A percentile compares a stretch with the other conserved stretches of the same genome.
Evolutionary conservation across 2,329 filamentous ascomycete species (phyloP).

Genomic region (Cercospora nicotianae): DNA sequence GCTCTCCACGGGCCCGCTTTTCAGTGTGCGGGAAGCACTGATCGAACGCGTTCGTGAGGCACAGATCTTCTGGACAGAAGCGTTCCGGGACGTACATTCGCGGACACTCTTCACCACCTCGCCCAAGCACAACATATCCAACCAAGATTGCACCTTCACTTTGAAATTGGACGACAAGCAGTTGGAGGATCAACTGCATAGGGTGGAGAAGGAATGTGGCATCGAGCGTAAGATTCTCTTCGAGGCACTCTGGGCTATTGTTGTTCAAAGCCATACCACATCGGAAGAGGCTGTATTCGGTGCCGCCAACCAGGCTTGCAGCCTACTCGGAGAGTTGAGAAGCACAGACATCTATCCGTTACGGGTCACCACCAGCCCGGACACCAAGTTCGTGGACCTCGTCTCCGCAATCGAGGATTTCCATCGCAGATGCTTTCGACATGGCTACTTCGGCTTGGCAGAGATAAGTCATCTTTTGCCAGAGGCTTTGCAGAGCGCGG

Average conservation of each 20-base stretch:
- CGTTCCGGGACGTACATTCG: not conserved
- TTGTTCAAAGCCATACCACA: not conserved
- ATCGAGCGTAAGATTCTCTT: not conserved
- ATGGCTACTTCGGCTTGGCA: not conserved
- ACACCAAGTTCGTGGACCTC: not conserved
- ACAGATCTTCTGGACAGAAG: slow-evolving; percentile 1
- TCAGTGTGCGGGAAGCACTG: not conserved
- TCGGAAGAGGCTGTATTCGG: not conserved
- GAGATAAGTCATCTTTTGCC: not conserved
- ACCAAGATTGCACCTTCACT: not conserved
- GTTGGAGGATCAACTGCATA: not conserved
- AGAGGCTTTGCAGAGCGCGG: not conserved
- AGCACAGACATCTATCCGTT: not conserved
- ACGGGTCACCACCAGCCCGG: not conserved
- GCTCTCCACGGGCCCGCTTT: not conserved
- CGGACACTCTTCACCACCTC: not conserved
- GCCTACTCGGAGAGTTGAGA: not conserved
- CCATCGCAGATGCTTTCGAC: not conserved
- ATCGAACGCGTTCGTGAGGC: slow-evolving; percentile 1
- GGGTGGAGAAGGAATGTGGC: not conserved
- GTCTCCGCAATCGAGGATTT: not conserved
- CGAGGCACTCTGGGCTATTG: slow-evolving; percentile 1
- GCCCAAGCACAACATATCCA: not conserved
- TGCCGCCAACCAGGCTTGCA: slow-evolving; percentile 6
- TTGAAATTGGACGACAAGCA: not conserved